A percentile compares a stretch with the other conserved stretches of the same genome.
These are phyloP conservation scores for Fusarium albidum DNA, from an alignment of 2,329 filamentous ascomycete genomes.

Conservation along the genomic window DNA sequence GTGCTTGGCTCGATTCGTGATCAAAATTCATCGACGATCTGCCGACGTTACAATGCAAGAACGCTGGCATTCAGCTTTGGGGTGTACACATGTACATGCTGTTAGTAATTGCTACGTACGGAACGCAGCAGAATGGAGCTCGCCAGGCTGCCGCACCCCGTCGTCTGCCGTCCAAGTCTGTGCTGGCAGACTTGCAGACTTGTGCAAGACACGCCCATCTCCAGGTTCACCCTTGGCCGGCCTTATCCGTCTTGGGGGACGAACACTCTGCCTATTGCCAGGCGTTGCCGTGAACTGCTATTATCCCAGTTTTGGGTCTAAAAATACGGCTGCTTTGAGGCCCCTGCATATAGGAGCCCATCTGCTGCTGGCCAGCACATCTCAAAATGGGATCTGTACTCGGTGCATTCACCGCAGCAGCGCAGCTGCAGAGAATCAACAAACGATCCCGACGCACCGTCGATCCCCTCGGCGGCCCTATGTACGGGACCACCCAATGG, in stretches of 20 bases:
- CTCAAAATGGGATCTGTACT: conserved; percentile 6
- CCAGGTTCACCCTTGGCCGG: conserved; percentile 10
- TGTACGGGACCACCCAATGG: no score
- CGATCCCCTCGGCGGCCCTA: no score
- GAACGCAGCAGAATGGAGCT: not conserved
- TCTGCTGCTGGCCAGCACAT: conserved; percentile 18
- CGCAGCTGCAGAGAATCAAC: conserved; percentile 10
- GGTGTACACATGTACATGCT: no score
- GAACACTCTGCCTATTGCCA: conserved; percentile 15
- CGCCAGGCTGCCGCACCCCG: conserved; percentile 15
- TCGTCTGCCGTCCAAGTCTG: conserved; percentile 9
- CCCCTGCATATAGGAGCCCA: conserved; percentile 3
- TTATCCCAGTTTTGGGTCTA: conserved; percentile 14
- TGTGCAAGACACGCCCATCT: conserved; percentile 1
- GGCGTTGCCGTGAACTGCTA: not conserved
- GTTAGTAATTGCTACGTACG: no score
- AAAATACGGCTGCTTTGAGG: conserved; percentile 5
- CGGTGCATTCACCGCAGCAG: no score
- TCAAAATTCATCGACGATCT: conserved; percentile 34
- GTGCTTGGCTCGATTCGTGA: conserved; percentile 20
- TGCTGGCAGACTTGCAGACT: not conserved
- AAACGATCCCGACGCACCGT: not conserved
- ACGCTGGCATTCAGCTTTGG: conserved; percentile 12
- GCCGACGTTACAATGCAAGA: conserved; percentile 16
- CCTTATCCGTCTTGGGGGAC: conserved; percentile 11